A percentile compares a stretch with the other conserved stretches of the same genome.
Conservation (phyloP, 371 early-diverging fungal genomes). For the Mortierella polycephala region DNA sequence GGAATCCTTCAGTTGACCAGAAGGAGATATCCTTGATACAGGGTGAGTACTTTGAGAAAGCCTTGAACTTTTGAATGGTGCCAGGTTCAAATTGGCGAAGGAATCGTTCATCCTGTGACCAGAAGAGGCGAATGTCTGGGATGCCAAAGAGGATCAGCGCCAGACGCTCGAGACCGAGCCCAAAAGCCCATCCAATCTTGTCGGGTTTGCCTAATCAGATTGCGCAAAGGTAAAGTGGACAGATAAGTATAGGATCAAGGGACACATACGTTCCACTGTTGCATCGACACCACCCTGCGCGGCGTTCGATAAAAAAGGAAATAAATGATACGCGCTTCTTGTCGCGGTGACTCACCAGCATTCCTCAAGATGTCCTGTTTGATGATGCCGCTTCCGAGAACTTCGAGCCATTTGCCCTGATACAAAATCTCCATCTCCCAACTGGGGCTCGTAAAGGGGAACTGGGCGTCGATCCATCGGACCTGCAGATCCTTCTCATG, state of each 20-base stretch:
- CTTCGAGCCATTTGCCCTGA: slow-evolving; percentile 95
- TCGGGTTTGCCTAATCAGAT: slow-evolving; percentile 63
- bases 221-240: neutral
- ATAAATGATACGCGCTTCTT: neutral
- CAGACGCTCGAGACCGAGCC: slow-evolving; percentile 95
- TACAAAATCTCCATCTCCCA: slow-evolving; percentile 97
- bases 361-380: slow-evolving; percentile 83
- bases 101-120: slow-evolving; percentile 94
- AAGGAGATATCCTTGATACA: slow-evolving; percentile 97
- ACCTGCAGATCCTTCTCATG: slow-evolving; percentile 77
- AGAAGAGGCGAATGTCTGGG: slow-evolving; percentile 97
- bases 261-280: neutral
- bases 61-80: slow-evolving; percentile 73
- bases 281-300: neutral
- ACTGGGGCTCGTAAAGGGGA: slow-evolving; percentile 96
- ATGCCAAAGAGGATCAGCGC: slow-evolving; percentile 96
- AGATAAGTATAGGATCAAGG: neutral
- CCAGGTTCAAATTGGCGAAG: slow-evolving; percentile 83
- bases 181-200: slow-evolving; percentile 97
- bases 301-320: neutral
- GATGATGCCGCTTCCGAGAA: slow-evolving; percentile 95
- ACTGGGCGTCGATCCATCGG: slow-evolving; percentile 96
- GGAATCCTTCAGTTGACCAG: slow-evolving; percentile 78
- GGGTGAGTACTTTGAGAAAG: slow-evolving; percentile 85
- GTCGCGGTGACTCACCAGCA: slow-evolving; percentile 60